Evolutionary conservation across 148 eudicot species (phyloP), one percentile per base, ranked within the genome.

Genomic region (Fagopyrum homotropicum): DNA sequence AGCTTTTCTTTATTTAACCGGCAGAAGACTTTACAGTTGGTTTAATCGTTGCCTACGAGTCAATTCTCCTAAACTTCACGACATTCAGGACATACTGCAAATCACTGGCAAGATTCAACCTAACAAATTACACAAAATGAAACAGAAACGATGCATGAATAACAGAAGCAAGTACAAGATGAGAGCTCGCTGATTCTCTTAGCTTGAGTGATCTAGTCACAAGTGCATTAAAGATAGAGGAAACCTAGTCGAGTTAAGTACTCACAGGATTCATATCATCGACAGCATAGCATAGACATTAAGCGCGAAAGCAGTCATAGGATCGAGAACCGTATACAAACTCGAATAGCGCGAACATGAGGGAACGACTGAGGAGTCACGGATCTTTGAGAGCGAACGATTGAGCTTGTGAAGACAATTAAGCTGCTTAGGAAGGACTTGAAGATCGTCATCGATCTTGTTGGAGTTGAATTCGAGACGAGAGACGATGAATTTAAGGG

Each of bases 301-400:
- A 69, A 83, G 66, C 8, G 85, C 69, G 49, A 86, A 86, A 0
- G 59, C 69, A 54, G 86, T 80, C 80, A 84, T 75, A 7, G 79
- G 46, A 74, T 86, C 81, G 35, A 43, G 60, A 66, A 35, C 47
- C 71, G 46, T 43, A 22, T 66, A 14, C 19, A 54, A 26, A 5
- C 61, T 47, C 74, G 29, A 72, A 76, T 88, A 0, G 87, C 87
- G 10, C 90, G 85, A 17, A 92, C 63, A 46, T 54, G 78, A 0
- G 98, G 94, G 79, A 93, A 90, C 6, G 94, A 79, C 17, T 92
- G 98, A 15, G 98, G 98, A 0, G 98, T 89, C 6, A 92, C 7
- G 92, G 97, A 35, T 94, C 89, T 26, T 81, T 81, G 5, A 95
- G 84, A 0, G 96, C 92, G 5, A 90, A 59, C 89, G 90, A 46